These are phyloP conservation scores for Endothia cerciana DNA, from an alignment of 2,329 filamentous ascomycete genomes.

Conservation along the genomic window DNA sequence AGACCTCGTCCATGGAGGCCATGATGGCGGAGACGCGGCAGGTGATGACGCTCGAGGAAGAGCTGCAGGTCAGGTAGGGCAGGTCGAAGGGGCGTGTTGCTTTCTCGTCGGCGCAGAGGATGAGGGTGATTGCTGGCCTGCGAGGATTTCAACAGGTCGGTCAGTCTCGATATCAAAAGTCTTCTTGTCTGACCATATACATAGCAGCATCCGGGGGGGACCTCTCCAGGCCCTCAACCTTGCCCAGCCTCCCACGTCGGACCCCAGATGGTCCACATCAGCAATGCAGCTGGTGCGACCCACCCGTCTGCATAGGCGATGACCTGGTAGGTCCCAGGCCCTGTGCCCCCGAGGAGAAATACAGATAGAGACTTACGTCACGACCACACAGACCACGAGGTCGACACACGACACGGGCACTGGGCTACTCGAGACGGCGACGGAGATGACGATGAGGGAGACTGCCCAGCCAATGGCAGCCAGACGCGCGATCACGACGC, in stretches of 20 bases:
- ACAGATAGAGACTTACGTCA: conserved; percentile 31
- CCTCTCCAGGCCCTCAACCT: background rate
- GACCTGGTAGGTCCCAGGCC: conserved; percentile 15
- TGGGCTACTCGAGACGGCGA: conserved; percentile 30
- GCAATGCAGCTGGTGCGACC: conserved; percentile 20
- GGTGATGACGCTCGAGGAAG: conserved; percentile 22
- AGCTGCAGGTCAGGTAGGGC: conserved; percentile 29
- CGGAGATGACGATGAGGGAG: conserved; percentile 35
- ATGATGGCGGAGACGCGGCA: conserved; percentile 27
- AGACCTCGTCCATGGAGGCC: conserved; percentile 26
- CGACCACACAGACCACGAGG: conserved; percentile 35
- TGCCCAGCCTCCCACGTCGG: conserved; percentile 8
- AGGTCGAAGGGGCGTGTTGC: conserved; percentile 33
- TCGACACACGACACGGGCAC: conserved; percentile 32
- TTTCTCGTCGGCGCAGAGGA: conserved; percentile 32
- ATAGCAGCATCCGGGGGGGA: too few relatives aligned
- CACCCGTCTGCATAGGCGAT: conserved; percentile 17
- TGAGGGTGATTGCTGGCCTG: conserved; percentile 29
- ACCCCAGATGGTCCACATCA: conserved; percentile 22
- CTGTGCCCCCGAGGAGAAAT: background rate
- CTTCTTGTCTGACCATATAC: too few relatives aligned
- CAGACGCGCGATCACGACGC: conserved; percentile 36
- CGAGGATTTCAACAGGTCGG: background rate
- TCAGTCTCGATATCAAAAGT: background rate
- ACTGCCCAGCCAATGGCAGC: conserved; percentile 36